A percentile compares a stretch with the other conserved stretches of the same genome.
These are phyloP conservation scores for Angomonas deanei DNA, from an alignment of 208 protist species.

Conservation along the genomic window DNA sequence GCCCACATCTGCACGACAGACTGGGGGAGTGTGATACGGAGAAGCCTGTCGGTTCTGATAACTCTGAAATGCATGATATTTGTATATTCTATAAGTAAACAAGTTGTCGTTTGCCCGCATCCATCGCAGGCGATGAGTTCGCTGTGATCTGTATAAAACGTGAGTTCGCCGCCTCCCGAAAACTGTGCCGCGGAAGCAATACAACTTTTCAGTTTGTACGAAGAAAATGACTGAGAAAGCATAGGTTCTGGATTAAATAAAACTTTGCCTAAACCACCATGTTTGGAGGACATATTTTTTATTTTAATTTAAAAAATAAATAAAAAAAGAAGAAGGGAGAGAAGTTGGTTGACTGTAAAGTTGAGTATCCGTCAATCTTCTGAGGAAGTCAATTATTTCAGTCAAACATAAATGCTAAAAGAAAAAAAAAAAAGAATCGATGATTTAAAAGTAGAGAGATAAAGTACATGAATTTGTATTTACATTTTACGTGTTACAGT, in stretches of 20 bases:
- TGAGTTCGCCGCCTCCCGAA: slow-evolving; percentile 38
- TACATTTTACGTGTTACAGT: not conserved
- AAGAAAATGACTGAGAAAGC: slow-evolving; percentile 57
- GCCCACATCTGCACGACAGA: slow-evolving; percentile 46
- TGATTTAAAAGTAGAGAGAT: not conserved
- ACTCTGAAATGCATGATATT: slow-evolving; percentile 70
- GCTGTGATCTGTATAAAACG: slow-evolving; percentile 54
- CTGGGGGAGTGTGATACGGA: slow-evolving; percentile 65
- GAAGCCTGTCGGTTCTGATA: slow-evolving; percentile 45
- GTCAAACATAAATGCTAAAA: not conserved
- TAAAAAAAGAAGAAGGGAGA: not conserved
- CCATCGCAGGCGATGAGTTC: slow-evolving; percentile 54
- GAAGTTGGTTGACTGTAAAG: not conserved
- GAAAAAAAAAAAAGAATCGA: slow-evolving; percentile 6
- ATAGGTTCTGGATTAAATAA: not conserved
- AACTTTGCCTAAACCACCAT: not conserved
- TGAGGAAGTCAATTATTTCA: too few relatives aligned
- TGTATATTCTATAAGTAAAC: slow-evolving; percentile 55
- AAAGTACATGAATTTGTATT: not conserved
- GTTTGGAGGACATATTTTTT: not conserved
- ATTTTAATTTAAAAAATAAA: slow-evolving; percentile 9
- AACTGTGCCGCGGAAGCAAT: slow-evolving; percentile 62
- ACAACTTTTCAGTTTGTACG: slow-evolving; percentile 53
- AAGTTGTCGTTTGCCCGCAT: slow-evolving; percentile 40
- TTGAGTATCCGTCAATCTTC: not conserved